Conservation (phyloP, 768 basidiomycete genomes). For the Termitomyces sp. region DNA sequence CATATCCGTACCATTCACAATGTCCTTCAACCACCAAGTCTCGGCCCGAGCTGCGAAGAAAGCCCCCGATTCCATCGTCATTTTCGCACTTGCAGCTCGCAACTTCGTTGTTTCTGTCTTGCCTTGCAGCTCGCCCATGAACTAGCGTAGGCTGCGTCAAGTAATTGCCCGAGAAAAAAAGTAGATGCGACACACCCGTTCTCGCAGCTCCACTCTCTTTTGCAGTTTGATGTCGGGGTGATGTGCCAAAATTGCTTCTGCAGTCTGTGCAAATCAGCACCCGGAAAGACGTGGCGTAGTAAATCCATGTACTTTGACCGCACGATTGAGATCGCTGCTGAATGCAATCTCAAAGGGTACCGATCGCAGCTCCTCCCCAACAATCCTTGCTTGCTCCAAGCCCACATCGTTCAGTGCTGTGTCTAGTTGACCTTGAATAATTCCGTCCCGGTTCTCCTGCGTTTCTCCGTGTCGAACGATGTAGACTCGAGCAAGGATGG, state of each 20-base stretch:
- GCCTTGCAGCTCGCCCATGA: conserved; percentile 49
- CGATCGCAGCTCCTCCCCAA: conserved; percentile 50
- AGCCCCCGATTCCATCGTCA: conserved; percentile 34
- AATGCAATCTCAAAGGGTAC: conserved; percentile 58
- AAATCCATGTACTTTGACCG: conserved; percentile 49
- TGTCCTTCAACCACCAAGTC: conserved; percentile 57
- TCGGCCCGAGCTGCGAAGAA: conserved; percentile 47
- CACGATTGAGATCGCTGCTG: conserved; percentile 71
- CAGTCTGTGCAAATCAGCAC: conserved; percentile 47
- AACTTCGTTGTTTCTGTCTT: conserved; percentile 13
- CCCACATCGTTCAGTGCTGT: conserved; percentile 63
- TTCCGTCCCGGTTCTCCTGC: conserved; percentile 54
- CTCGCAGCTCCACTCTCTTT: conserved; percentile 49
- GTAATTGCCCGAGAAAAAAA: background rate
- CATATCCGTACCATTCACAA: conserved; percentile 28
- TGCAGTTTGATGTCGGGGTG: conserved; percentile 46
- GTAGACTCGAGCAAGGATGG: conserved; percentile 45
- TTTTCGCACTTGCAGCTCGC: conserved; percentile 19
- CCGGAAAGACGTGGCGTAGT: background rate
- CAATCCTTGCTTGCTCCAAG: conserved; percentile 50
- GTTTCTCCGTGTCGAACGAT: conserved; percentile 81
- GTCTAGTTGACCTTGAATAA: conserved; percentile 78
- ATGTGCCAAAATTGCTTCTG: conserved; percentile 53
- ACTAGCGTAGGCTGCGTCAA: conserved; percentile 8
- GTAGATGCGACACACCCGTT: conserved; percentile 46